Evolutionary conservation across 768 basidiomycete genomes (phyloP), one percentile per base, ranked within the genome.

Genomic region (Suillus decipiens): DNA sequence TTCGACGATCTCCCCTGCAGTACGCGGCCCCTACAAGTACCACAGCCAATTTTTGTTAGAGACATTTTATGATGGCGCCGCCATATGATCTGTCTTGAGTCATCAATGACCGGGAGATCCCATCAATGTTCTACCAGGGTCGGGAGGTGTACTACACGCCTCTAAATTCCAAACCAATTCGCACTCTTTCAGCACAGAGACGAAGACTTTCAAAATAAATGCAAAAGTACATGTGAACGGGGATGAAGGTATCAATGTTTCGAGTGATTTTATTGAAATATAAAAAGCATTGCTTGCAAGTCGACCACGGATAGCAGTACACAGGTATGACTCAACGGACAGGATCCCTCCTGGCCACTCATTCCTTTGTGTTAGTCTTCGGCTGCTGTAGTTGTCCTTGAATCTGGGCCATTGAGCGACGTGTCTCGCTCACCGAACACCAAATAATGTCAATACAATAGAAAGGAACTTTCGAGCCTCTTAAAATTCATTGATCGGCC

Each of bases 171-270:
- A 0, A 71, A 85, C 36, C 81, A 83, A 10, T 74, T 79, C 9
- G 64, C 71, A 17, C 63, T 85, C 31, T 84, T 86, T 64, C 71
- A 75, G 37, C 80, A 72, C 75, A n/a, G n/a, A 60, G 84, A 84
- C 80, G 55, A 73, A 80, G n/a, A 69, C 73, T 51, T 84, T 85
- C 67, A 69, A 3, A 69, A 61, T 85, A 19, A 67, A 71, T 5
- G 75, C 78, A 14, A 67, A 68, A 19, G 72, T 81, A 11, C 77
- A 77, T 71, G n/a, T n/a, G n/a, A n/a, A n/a, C n/a, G n/a, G n/a
- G n/a, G n/a, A n/a, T n/a, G n/a, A n/a, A n/a, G n/a, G n/a, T n/a
- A n/a, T n/a, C n/a, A n/a, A n/a, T n/a, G n/a, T n/a, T n/a, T n/a
- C n/a, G n/a, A n/a, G n/a, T n/a, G n/a, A n/a, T n/a, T n/a, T 45